Evolutionary conservation across 495 filamentous ascomycete genomes (phyloP), one percentile per base, ranked within the genome.

Genomic region (Talaromyces borbonicus): DNA sequence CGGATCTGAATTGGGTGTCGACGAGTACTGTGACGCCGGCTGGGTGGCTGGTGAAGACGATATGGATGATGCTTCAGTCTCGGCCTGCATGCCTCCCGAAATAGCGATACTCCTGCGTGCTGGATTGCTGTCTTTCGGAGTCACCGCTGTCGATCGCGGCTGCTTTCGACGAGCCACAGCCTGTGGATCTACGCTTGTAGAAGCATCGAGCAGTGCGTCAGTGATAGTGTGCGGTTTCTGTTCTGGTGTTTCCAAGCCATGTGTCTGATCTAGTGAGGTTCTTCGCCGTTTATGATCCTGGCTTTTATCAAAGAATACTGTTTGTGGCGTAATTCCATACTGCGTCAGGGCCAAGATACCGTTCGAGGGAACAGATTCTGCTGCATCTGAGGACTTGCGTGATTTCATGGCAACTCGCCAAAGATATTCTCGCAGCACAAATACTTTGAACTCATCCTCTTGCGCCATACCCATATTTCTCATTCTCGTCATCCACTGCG

Each of bases 141-240:
- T 47, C 22, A 66, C 59, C 37, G 56, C 69, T 48, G 53, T 57
- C 15, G 52, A 72, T 49, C 42, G 75, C 65, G 41, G 73, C 72
- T 55, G 74, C 68, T 52, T 80, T 68, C 56, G 62, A n/a, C 77
- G 72, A 51, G 73, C 69, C n/a, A 65, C 65, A 4, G 79, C 53
- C 1, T 77, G 67, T 49, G 82, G 79, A 55, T 94, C 84, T 50
- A 92, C 87, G 1, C 85, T 86, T 57, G 85, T 88, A 2, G 89
- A 93, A 12, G 93, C 92, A 63, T 99, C 93, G 7, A 93, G 70
- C 5, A 99, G 67, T 6, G 92, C 90, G 61, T 96, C 90, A 18
- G 84, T 77, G 46, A 99, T 92, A 0, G 89, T 94, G 57, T 81
- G 79, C 6, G 80, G 75, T 11, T 64, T 75, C 22, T 54, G 59